Evolutionary conservation across 2,329 filamentous ascomycete genomes (phyloP).

Genomic region (Teratosphaeria destructans): DNA sequence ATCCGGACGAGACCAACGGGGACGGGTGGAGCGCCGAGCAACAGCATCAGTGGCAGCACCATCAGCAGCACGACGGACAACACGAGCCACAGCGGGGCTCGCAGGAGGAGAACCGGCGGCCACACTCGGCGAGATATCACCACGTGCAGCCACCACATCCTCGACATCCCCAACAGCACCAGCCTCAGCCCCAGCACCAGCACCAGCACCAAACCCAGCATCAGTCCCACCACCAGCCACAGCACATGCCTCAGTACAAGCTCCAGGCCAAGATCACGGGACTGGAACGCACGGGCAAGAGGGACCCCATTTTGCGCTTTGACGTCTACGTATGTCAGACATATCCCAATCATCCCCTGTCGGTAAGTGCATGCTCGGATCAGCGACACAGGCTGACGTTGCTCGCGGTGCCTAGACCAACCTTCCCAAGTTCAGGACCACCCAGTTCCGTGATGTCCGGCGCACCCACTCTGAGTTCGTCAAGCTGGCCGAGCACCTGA

Average conservation of each 20-base stretch:
- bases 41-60: slow-evolving; percentile 20
- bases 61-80: slow-evolving; percentile 29
- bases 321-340: slow-evolving; percentile 73
- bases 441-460: slow-evolving; percentile 94
- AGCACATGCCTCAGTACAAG: slow-evolving; percentile 41
- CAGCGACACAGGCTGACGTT: slow-evolving; percentile 8
- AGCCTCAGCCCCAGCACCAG: slow-evolving; percentile 25
- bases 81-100: slow-evolving; percentile 16
- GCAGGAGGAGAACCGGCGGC: slow-evolving; percentile 20
- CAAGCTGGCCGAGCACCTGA: slow-evolving; percentile 90
- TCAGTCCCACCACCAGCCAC: slow-evolving; percentile 26
- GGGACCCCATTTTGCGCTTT: slow-evolving; percentile 88
- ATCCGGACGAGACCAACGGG: slow-evolving; percentile 1
- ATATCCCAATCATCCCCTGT: background rate
- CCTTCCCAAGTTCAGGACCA: slow-evolving; percentile 94
- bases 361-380: background rate
- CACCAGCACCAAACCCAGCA: slow-evolving; percentile 12
- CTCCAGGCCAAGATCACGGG: slow-evolving; percentile 92
- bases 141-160: slow-evolving; percentile 12
- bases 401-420: slow-evolving; percentile 60
- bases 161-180: slow-evolving; percentile 5
- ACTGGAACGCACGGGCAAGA: slow-evolving; percentile 84
- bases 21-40: slow-evolving; percentile 3
- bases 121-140: slow-evolving; percentile 22
- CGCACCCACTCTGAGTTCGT: slow-evolving; percentile 91